These are phyloP conservation scores for Hypocreales sp. DNA, from an alignment of 2,329 filamentous ascomycete species.

Conservation along the genomic window DNA sequence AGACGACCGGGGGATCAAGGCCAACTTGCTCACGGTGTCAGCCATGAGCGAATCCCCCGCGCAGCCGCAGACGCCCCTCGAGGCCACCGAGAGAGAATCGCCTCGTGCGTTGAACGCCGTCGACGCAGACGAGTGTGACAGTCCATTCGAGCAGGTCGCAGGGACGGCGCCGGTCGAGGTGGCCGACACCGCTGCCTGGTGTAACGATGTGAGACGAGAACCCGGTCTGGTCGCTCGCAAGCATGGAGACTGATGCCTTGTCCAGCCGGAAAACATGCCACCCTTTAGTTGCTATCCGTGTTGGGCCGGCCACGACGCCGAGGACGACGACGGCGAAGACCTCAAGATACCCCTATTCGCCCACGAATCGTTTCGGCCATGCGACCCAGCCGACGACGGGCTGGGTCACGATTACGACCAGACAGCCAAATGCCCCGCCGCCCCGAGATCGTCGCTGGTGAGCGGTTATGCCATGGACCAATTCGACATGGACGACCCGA, in stretches of 20 bases:
- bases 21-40: slow-evolving; percentile 7
- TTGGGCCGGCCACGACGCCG: slow-evolving; percentile 2
- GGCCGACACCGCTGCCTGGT: too few relatives aligned
- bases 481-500: slow-evolving; percentile 28
- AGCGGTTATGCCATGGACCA: slow-evolving; percentile 6
- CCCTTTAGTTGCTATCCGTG: too few relatives aligned
- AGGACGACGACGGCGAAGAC: slow-evolving; percentile 6
- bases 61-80: slow-evolving; percentile 1
- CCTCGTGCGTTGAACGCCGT: too few relatives aligned
- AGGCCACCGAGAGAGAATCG: too few relatives aligned
- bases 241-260: too few relatives aligned
- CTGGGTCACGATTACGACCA: slow-evolving; percentile 12
- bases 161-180: too few relatives aligned
- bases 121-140: too few relatives aligned
- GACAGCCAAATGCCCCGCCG: slow-evolving; percentile 6
- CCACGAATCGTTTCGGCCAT: slow-evolving; percentile 29
- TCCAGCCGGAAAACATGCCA: too few relatives aligned
- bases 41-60: slow-evolving; percentile 4
- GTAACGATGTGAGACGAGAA: too few relatives aligned
- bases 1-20: slow-evolving; percentile 4
- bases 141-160: too few relatives aligned
- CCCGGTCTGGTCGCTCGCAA: too few relatives aligned
- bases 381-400: slow-evolving; percentile 18
- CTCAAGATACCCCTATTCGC: slow-evolving; percentile 26
- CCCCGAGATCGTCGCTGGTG: too few relatives aligned